These are phyloP conservation scores for Pestalotiopsis sp. DNA, from an alignment of 2,329 filamentous ascomycete species.

Conservation along the genomic window DNA sequence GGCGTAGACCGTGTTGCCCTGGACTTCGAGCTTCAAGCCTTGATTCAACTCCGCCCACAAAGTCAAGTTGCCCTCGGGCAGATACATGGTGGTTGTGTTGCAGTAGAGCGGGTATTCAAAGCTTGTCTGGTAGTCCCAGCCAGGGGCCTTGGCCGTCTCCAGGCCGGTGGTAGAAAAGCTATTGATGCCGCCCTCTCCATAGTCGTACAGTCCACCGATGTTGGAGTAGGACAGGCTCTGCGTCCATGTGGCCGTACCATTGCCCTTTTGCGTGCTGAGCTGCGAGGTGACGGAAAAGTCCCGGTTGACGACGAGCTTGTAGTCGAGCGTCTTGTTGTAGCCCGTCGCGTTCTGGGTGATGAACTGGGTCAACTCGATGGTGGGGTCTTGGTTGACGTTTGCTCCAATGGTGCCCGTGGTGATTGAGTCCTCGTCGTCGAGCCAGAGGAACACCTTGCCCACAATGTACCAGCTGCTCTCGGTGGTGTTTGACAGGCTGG, in stretches of 20 bases:
- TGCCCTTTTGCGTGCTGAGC: constrained; percentile 51
- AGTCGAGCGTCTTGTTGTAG: constrained; percentile 61
- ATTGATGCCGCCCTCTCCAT: constrained; percentile 33
- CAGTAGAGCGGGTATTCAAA: constrained; percentile 66
- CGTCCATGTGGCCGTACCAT: constrained; percentile 50
- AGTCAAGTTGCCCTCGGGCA: constrained; percentile 47
- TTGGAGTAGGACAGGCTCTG: constrained; percentile 62
- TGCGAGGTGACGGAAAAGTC: constrained; percentile 55
- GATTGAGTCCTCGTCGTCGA: constrained; percentile 53
- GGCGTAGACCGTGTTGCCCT: constrained; percentile 52
- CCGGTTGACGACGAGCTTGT: constrained; percentile 60
- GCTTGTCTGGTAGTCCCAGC: constrained; percentile 34
- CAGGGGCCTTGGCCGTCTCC: constrained; percentile 37
- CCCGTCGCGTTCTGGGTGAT: constrained; percentile 51
- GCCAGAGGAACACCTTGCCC: constrained; percentile 81
- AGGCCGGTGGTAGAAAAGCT: constrained; percentile 43
- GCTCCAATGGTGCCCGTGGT: constrained; percentile 51
- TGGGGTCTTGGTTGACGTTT: constrained; percentile 38
- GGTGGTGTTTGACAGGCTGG: constrained; percentile 55
- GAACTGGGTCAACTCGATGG: constrained; percentile 52
- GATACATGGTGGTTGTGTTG: constrained; percentile 50
- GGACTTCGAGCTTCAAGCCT: constrained; percentile 39
- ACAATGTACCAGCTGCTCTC: constrained; percentile 75
- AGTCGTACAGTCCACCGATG: constrained; percentile 40
- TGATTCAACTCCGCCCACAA: constrained; percentile 47